These are phyloP conservation scores for Kappamyces sp. DNA, from an alignment of 192 early-diverging fungal genomes.

Conservation along the genomic window DNA sequence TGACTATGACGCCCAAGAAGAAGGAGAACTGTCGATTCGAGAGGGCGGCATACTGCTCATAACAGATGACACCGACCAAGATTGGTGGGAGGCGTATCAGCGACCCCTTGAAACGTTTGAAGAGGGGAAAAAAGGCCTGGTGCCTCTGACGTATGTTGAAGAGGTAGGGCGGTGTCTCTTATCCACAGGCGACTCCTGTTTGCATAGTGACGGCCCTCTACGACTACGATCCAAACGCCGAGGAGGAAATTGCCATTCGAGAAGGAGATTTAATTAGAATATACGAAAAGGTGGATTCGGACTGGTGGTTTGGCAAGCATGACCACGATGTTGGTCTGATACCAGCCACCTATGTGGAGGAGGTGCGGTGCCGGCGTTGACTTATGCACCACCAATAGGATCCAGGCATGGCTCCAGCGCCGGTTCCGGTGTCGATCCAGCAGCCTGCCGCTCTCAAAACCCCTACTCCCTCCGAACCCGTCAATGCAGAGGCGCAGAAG, in stretches of 20 bases:
- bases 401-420: not conserved
- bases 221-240: slow-evolving; percentile 40
- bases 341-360: slow-evolving; percentile 81
- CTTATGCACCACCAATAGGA: slow-evolving; percentile 5
- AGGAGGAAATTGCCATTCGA: slow-evolving; percentile 45
- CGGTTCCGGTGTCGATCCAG: not conserved
- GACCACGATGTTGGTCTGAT: slow-evolving; percentile 75
- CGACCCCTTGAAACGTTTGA: slow-evolving; percentile 34
- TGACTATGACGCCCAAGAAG: slow-evolving; percentile 74
- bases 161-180: slow-evolving; percentile 29
- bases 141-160: slow-evolving; percentile 48
- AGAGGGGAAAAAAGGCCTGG: slow-evolving; percentile 36
- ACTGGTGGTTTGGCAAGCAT: slow-evolving; percentile 85
- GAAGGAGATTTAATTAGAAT: slow-evolving; percentile 49
- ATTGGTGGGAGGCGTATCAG: slow-evolving; percentile 42
- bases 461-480: not conserved
- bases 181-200: slow-evolving; percentile 25
- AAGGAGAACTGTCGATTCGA: slow-evolving; percentile 76
- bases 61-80: slow-evolving; percentile 41
- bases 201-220: slow-evolving; percentile 33
- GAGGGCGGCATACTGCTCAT: slow-evolving; percentile 67
- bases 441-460: not conserved
- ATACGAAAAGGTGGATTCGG: slow-evolving; percentile 78
- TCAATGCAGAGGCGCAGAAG: slow-evolving; percentile 35
- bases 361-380: slow-evolving; percentile 1